Base-by-base conservation (phyloP, 1,284 basidiomycete genomes). In the Cutaneotrichosporon dermatis region DNA sequence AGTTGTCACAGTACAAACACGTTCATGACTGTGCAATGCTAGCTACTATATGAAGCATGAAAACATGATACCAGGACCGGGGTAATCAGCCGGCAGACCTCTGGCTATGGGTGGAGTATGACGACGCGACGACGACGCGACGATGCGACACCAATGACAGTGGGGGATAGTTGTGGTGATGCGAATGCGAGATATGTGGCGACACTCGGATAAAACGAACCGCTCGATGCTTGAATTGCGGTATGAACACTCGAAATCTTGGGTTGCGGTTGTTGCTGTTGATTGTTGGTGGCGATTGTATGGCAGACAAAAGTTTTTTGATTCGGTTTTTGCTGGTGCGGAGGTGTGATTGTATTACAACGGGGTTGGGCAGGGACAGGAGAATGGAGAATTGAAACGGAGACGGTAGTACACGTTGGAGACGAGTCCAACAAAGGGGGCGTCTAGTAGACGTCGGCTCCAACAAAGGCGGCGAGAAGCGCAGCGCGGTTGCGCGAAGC, bases 401-500 rank as follows among this genome's bases (percentile, higher is more conserved):
- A 37, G 25, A 25, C 25, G 25, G 15, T 51, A 16, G 35, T 40
- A 51, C n/a, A 51, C 37, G n/a, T 33, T 39, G 37, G 25, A 25
- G 25, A 25, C 25, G 25, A 25, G 25, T 25, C 25, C 25, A 25
- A 25, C 25, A 25, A 25, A 25, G 25, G 25, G 25, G 50, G 6
- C 4, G 15, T 8, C 39, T 51, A 51, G 15, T 25, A 25, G 25
- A 25, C 25, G 25, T 39, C 50, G 50, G 39, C 39, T 15, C 37
- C 37, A 8, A 33, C 50, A 6, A 40, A 39, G 50, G 39, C 50
- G 15, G 39, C 37, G 10, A 59, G 33, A 11, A 40, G 52, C 33
- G 51, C 48, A 4, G 54, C 45, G 34, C 58, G 62, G 9, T 53
- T 54, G 43, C 59, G 62, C 10, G 62, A 60, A 0, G 37, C 37